A percentile compares a stretch with the other conserved stretches of the same genome.
Conservation (phyloP, 305 asterid species). For the Fraxinus sp. region DNA sequence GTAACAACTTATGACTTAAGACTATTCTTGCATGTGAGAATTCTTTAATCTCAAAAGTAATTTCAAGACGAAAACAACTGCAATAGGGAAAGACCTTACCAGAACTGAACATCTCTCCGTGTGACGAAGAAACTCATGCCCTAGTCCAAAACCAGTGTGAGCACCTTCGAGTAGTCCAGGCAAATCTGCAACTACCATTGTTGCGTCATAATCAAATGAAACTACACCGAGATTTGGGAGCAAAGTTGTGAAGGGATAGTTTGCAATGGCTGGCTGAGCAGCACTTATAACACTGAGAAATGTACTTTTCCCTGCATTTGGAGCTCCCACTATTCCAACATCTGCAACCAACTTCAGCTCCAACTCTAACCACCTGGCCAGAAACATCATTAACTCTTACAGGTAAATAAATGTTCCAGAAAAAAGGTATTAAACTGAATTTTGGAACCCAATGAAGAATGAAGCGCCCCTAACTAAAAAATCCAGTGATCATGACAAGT, state of each 20-base stretch:
- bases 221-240: conserved; percentile 98
- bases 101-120: conserved; percentile 91
- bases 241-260: conserved; percentile 92
- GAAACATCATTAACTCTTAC: conserved; percentile 24
- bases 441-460: conserved; percentile 4
- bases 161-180: conserved; percentile 97
- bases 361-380: conserved; percentile 85
- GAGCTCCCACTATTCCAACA: conserved; percentile 94
- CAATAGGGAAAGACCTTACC: conserved; percentile 41
- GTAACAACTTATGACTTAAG: not conserved
- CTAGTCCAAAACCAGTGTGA: conserved; percentile 92
- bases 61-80: conserved; percentile 10
- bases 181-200: conserved; percentile 87
- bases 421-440: not conserved
- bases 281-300: conserved; percentile 86
- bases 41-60: not conserved
- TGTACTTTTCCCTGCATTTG: conserved; percentile 98
- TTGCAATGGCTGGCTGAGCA: conserved; percentile 85
- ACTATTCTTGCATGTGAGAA: not conserved
- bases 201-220: conserved; percentile 75
- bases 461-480: not conserved
- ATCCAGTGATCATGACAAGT: not conserved
- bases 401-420: not conserved
- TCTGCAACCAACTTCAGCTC: conserved; percentile 96
- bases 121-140: conserved; percentile 93